phyloP scores from a whole-genome alignment of 192 early-diverging fungal species.

The Rhizophagus sp. region DNA sequence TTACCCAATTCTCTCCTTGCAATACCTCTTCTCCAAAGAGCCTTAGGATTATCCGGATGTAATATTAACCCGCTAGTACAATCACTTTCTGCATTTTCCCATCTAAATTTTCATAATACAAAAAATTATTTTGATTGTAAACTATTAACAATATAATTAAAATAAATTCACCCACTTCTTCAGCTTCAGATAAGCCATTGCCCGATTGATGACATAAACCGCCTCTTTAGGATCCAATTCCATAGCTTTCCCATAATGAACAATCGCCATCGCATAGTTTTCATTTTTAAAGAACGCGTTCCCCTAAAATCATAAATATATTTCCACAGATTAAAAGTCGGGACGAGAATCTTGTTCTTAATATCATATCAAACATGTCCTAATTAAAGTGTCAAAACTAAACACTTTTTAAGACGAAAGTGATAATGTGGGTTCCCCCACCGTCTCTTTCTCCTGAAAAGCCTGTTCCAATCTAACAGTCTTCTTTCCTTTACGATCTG shows the following conservation, averaged over 20 bases:
- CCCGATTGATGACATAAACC: slow-evolving; percentile 70
- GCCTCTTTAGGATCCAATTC: slow-evolving; percentile 59
- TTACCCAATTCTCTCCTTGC: slow-evolving; percentile 55
- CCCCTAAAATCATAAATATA: slow-evolving; percentile 49
- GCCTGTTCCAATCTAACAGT: slow-evolving; percentile 21
- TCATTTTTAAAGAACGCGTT: slow-evolving; percentile 62
- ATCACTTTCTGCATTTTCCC: slow-evolving; percentile 64
- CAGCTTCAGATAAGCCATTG: slow-evolving; percentile 81
- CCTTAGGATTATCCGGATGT: slow-evolving; percentile 76
- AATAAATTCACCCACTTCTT: slow-evolving; percentile 44
- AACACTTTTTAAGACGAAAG: neutral
- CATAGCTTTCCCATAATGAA: slow-evolving; percentile 67
- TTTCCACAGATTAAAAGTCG: slow-evolving; percentile 25
- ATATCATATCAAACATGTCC: neutral
- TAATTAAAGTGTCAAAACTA: neutral
- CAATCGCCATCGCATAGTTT: slow-evolving; percentile 57
- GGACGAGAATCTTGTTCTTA: neutral
- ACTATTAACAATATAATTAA: neutral
- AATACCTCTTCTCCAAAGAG: slow-evolving; percentile 74
- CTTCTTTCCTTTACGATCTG: slow-evolving; percentile 28
- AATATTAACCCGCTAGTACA: slow-evolving; percentile 59
- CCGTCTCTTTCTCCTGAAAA: slow-evolving; percentile 26
- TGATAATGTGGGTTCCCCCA: slow-evolving; percentile 12
- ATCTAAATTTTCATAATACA: slow-evolving; percentile 44
- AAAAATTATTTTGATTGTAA: neutral